Base-by-base conservation (phyloP, 768 basidiomycete genomes). In the Boletus subparvulus region DNA sequence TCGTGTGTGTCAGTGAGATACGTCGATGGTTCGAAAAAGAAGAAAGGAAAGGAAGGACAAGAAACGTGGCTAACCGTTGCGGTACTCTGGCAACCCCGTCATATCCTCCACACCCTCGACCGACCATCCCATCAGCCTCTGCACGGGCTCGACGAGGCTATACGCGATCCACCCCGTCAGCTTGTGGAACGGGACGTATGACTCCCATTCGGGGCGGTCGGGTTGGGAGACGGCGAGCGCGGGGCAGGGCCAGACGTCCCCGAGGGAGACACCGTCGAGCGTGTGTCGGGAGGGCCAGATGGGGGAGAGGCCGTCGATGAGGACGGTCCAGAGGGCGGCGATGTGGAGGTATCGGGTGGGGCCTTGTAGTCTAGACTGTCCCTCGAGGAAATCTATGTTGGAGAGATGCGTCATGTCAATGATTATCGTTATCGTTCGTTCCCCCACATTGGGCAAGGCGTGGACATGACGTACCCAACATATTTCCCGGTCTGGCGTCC, bases 41-140 rank as follows among this genome's bases (percentile, higher is more conserved):
- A 30, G 26, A 6, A 26, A 26, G 30, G 30, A 32, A 30, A 30
- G 26, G 3, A 26, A 26, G 30, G 30, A 32, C 7, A 32, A 4
- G 1, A 8, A 17, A 41, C 10, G 3, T 11, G 32, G 3, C 32
- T 32, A 39, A 63, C 93, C 96, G 61, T 97, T 97, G 42, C 95
- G 84, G 73, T 98, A 98, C 73, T 98, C 95, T 0, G 96, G 94
- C 33, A 98, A 73, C 3, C 96, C 96, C 0, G 94, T 97, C 83
- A 94, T 83, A 63, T 90, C 85, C 63, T 91, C 88, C 19, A 86
- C 69, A 0, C 91, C 92, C 0, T 88, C 83, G n/a, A 98, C 80
- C 55, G 78, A 75, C 94, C 95, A 98, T 1, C 81, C 79, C 8
- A 94, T 77, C 2, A 87, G 74, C 61, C 80, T 83, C 70, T 94